Conservation (phyloP, 2,329 filamentous ascomycete species). For the Cladophialophora yegresii region DNA sequence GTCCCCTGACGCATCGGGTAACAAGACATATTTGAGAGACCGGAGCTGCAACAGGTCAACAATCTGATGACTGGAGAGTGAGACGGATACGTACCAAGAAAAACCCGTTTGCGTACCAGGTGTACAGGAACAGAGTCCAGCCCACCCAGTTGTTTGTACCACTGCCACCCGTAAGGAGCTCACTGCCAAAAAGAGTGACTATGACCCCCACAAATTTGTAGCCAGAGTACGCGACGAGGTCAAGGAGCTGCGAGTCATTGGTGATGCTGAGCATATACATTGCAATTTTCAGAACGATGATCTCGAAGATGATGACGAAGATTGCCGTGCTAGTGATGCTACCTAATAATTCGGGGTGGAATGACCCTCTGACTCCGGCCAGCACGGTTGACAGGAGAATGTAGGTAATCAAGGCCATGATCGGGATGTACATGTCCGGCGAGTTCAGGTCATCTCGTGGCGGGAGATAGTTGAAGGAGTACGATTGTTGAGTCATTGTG, state of each 20-base stretch:
- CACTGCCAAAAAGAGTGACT: slow-evolving; percentile 75
- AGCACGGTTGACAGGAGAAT: slow-evolving; percentile 90
- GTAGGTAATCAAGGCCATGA: slow-evolving; percentile 97
- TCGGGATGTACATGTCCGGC: slow-evolving; percentile 98
- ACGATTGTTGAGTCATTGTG: slow-evolving; percentile 61
- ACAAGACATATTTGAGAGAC: slow-evolving; percentile 90
- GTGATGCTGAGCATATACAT: slow-evolving; percentile 93
- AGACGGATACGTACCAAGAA: slow-evolving; percentile 71
- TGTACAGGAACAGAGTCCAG: slow-evolving; percentile 88
- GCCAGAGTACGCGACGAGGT: slow-evolving; percentile 92
- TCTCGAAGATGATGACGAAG: slow-evolving; percentile 81
- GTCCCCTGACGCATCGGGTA: slow-evolving; percentile 75
- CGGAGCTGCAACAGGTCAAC: slow-evolving; percentile 64
- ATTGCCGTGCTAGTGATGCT: slow-evolving; percentile 84
- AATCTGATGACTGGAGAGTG: background rate
- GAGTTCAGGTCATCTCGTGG: slow-evolving; percentile 95
- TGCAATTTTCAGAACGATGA: slow-evolving; percentile 84
- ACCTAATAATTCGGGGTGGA: slow-evolving; percentile 90
- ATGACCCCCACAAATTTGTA: slow-evolving; percentile 99
- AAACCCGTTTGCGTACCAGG: slow-evolving; percentile 89
- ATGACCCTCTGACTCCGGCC: slow-evolving; percentile 84
- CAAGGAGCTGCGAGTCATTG: slow-evolving; percentile 88
- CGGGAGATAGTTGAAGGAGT: slow-evolving; percentile 69
- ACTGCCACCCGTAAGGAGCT: slow-evolving; percentile 73
- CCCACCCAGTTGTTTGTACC: slow-evolving; percentile 86